Conservation (phyloP, 1,284 basidiomycete species). For the Vanrija humicola region DNA sequence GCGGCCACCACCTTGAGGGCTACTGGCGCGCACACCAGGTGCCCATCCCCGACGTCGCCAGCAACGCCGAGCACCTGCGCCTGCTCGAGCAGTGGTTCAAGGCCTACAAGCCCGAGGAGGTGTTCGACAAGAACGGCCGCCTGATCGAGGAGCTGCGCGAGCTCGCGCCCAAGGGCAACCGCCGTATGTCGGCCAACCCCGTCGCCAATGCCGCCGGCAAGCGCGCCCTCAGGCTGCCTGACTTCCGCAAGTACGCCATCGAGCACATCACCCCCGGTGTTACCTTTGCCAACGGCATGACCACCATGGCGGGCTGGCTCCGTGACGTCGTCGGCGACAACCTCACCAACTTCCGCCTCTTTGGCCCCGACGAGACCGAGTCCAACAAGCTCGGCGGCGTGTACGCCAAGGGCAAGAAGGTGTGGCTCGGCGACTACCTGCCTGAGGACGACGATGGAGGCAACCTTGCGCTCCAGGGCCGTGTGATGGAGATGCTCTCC, state of each 20-base stretch:
- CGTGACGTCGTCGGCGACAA: slow-evolving; percentile 61
- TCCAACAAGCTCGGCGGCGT: slow-evolving; percentile 83
- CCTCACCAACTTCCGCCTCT: slow-evolving; percentile 69
- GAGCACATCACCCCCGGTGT: slow-evolving; percentile 38
- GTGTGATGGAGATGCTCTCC: slow-evolving; percentile 80
- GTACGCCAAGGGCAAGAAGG: slow-evolving; percentile 52
- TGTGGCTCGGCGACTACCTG: not conserved
- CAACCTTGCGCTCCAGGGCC: slow-evolving; percentile 22
- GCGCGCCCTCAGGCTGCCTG: slow-evolving; percentile 59
- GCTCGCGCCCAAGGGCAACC: slow-evolving; percentile 25
- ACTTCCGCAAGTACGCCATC: slow-evolving; percentile 59
- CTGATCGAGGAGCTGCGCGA: slow-evolving; percentile 55
- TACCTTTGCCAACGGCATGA: slow-evolving; percentile 23
- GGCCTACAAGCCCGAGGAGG: slow-evolving; percentile 61
- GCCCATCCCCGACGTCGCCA: slow-evolving; percentile 68
- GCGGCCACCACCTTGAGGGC: slow-evolving; percentile 70
- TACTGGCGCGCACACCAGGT: slow-evolving; percentile 59
- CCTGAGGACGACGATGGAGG: slow-evolving; percentile 15
- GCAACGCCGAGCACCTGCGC: slow-evolving; percentile 59
- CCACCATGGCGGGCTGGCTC: slow-evolving; percentile 31
- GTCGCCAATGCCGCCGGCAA: slow-evolving; percentile 54
- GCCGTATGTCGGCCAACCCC: slow-evolving; percentile 33
- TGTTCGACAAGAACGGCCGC: slow-evolving; percentile 57
- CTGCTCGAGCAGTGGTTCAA: slow-evolving; percentile 66
- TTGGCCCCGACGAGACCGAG: slow-evolving; percentile 80